Conservation (phyloP, 2,329 filamentous ascomycete genomes). For the Cladobotryum mycophilum region DNA sequence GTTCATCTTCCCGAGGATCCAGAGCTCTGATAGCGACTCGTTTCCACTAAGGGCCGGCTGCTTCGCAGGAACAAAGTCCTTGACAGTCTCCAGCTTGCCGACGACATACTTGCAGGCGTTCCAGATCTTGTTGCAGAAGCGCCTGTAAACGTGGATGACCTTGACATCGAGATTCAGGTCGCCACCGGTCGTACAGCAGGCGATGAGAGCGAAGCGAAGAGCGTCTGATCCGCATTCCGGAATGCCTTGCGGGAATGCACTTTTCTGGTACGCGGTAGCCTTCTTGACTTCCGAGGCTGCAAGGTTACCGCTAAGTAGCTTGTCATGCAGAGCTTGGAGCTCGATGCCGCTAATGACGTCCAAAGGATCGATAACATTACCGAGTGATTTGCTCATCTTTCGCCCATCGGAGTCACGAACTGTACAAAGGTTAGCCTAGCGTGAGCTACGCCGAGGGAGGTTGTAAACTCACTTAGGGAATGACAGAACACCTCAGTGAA, state of each 20-base stretch:
- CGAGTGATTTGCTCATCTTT: constrained; percentile 89
- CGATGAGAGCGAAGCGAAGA: constrained; percentile 75
- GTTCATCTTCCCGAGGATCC: constrained; percentile 61
- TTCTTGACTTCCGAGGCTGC: constrained; percentile 69
- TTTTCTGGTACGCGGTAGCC: constrained; percentile 79
- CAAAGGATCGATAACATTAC: constrained; percentile 83
- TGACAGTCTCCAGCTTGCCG: constrained; percentile 57
- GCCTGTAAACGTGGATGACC: constrained; percentile 77
- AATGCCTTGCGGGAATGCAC: constrained; percentile 79
- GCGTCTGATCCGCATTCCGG: constrained; percentile 84
- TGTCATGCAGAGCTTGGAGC: constrained; percentile 65
- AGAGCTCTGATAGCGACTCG: constrained; percentile 31
- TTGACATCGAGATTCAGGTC: constrained; percentile 79
- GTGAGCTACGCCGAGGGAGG: too few relatives aligned
- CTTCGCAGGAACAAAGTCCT: constrained; percentile 52
- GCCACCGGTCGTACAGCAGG: constrained; percentile 71
- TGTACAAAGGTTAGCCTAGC: too few relatives aligned
- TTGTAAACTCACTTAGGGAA: too few relatives aligned
- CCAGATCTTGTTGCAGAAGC: constrained; percentile 87
- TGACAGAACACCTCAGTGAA: constrained; percentile 90
- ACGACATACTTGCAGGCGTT: constrained; percentile 86
- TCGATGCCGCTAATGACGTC: constrained; percentile 79
- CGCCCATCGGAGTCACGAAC: constrained; percentile 80
- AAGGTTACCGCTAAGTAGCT: constrained; percentile 69
- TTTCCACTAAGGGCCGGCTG: constrained; percentile 17